Evolutionary conservation across 345 rosid genomes (phyloP), one percentile per base, ranked within the genome.

Genomic region (Acer negundo): DNA sequence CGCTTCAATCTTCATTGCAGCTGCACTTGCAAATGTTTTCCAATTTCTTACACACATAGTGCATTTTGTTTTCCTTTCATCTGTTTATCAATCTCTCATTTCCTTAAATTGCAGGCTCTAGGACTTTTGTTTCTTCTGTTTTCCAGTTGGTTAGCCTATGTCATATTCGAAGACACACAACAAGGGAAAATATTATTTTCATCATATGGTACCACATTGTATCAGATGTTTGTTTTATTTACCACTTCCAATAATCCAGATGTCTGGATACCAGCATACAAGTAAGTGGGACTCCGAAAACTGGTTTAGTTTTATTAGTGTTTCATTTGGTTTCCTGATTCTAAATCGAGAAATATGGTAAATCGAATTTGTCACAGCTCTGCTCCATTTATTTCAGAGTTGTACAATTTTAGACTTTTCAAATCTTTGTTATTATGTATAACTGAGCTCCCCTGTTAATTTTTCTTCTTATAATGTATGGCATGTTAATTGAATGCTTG

Each of bases 211-310:
- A 79, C 84, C 42, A 92, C 99, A 49, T 85, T 96, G 78, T 96
- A 91, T 79, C 86, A 92, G 78, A 91, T 96, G 97, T 91, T 96
- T 83, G 79, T 96, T 78, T 86, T 96, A 77, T 96, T 90, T 83
- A 96, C 99, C 64, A 96, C 99, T 72, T 91, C 99, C 79, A 96
- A 96, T 89, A 96, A 94, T 77, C 99, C 99, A 75, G 97, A 94
- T 88, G 99, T 96, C 58, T 96, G 99, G 99, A 86, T 94, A 82
- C 95, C 94, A 38, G 97, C 99, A 66, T 96, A 96, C 85, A 94
- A 92, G 99, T 96, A 87, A 89, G 98, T 91, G 15, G 58, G 66
- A 24, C 23, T 56, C 35, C 69, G 64, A 23, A 67, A 69, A 74
- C 28, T 67, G 20, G 49, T 75, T 47, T 22, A 40, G 22, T 73